These are phyloP conservation scores for Atalantia buxifolia DNA, from an alignment of 345 rosid species.

Conservation along the genomic window DNA sequence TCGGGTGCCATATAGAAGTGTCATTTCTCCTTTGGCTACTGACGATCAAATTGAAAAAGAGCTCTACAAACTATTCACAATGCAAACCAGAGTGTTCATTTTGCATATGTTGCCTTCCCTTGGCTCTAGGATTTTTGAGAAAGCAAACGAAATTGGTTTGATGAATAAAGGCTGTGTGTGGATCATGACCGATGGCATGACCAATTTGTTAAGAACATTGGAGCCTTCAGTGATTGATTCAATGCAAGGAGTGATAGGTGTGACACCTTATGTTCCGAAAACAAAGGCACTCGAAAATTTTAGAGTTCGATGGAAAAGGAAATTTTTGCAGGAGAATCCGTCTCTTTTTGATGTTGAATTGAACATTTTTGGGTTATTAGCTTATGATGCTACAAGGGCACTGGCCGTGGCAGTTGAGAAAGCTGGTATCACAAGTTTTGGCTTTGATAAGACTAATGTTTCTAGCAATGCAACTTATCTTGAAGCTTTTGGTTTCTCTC, in stretches of 20 bases:
- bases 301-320: constrained; percentile 29
- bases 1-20: constrained; percentile 45
- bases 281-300: constrained; percentile 23
- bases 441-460: constrained; percentile 14
- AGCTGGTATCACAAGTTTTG: constrained; percentile 16
- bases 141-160: constrained; percentile 47
- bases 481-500: constrained; percentile 37
- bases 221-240: constrained; percentile 16
- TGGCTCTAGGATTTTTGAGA: constrained; percentile 38
- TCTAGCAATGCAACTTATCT: constrained; percentile 29
- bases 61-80: constrained; percentile 46
- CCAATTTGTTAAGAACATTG: constrained; percentile 10
- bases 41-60: constrained; percentile 41
- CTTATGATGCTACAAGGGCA: constrained; percentile 49
- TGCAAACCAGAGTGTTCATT: constrained; percentile 52
- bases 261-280: constrained; percentile 25
- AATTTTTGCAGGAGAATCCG: constrained; percentile 19
- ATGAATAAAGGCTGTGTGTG: constrained; percentile 48
- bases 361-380: constrained; percentile 36
- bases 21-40: constrained; percentile 34
- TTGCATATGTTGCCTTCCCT: constrained; percentile 36
- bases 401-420: constrained; percentile 49
- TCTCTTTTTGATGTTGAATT: constrained; percentile 16
- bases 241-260: constrained; percentile 47
- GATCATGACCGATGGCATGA: constrained; percentile 39